Evolutionary conservation across 129 eudicot species (phyloP).

Genomic region (Centaurea solstitialis): DNA sequence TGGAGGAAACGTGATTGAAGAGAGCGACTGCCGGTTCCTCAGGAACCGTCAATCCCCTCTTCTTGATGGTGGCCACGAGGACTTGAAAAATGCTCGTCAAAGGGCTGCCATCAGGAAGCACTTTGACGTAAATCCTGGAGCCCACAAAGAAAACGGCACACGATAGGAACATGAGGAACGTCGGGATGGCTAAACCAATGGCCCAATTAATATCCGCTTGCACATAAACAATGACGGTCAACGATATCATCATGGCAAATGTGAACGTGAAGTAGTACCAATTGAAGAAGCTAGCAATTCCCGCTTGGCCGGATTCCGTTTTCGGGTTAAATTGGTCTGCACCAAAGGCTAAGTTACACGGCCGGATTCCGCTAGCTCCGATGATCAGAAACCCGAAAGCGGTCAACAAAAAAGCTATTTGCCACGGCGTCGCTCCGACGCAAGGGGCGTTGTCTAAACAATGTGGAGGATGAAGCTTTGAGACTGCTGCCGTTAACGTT

Average conservation of each 20-base stretch:
- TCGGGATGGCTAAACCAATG: slow-evolving; percentile 49
- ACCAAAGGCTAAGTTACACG: slow-evolving; percentile 59
- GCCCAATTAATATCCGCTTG: slow-evolving; percentile 52
- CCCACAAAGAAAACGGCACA: slow-evolving; percentile 46
- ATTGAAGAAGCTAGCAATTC: slow-evolving; percentile 55
- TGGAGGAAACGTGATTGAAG: slow-evolving; percentile 28
- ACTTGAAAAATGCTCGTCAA: slow-evolving; percentile 43
- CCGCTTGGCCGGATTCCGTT: slow-evolving; percentile 47
- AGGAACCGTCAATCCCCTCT: slow-evolving; percentile 39
- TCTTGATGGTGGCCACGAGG: slow-evolving; percentile 40
- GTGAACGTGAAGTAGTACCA: slow-evolving; percentile 64
- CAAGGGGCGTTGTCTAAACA: slow-evolving; percentile 34
- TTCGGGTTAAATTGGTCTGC: slow-evolving; percentile 58
- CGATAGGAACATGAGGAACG: slow-evolving; percentile 49
- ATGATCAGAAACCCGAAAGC: slow-evolving; percentile 34
- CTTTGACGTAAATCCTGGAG: slow-evolving; percentile 43
- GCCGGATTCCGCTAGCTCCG: slow-evolving; percentile 56
- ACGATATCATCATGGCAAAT: slow-evolving; percentile 50
- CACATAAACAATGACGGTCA: slow-evolving; percentile 48
- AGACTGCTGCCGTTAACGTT: slow-evolving; percentile 49
- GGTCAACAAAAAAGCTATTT: slow-evolving; percentile 40
- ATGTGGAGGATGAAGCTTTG: slow-evolving; percentile 49
- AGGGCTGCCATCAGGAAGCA: slow-evolving; percentile 49
- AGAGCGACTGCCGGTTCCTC: slow-evolving; percentile 34
- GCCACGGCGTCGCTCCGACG: slow-evolving; percentile 46